A percentile compares a stretch with the other conserved stretches of the same genome.
phyloP scores from a whole-genome alignment of 495 filamentous ascomycete species.

The Lasiosphaeria miniovina region DNA sequence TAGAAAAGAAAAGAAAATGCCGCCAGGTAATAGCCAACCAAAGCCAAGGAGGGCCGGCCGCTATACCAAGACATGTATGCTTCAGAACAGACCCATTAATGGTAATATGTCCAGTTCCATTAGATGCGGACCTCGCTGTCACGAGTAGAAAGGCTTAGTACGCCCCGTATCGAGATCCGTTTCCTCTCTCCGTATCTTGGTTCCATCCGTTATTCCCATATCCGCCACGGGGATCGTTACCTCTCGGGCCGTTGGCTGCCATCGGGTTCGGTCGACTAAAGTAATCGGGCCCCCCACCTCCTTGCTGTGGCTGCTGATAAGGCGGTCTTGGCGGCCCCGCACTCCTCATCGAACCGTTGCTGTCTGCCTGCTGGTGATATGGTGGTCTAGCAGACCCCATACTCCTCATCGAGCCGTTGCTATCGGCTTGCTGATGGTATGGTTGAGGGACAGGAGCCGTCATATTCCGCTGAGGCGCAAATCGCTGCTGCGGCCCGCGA shows the following conservation, averaged over 20 bases:
- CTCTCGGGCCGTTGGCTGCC: slow-evolving; percentile 25
- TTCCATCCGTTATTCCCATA: slow-evolving; percentile 35
- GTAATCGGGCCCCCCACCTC: slow-evolving; percentile 12
- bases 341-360: slow-evolving; percentile 31
- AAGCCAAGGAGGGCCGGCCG: not conserved
- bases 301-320: slow-evolving; percentile 19
- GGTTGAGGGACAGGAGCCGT: slow-evolving; percentile 42
- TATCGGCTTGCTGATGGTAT: slow-evolving; percentile 21
- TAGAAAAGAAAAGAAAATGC: slow-evolving; percentile 5
- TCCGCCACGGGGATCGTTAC: slow-evolving; percentile 12
- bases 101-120: not conserved
- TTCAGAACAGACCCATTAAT: not conserved
- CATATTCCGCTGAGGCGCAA: slow-evolving; percentile 47
- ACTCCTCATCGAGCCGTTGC: slow-evolving; percentile 16
- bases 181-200: slow-evolving; percentile 32
- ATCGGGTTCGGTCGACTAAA: slow-evolving; percentile 14
- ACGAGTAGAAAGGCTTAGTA: not conserved
- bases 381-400: slow-evolving; percentile 6
- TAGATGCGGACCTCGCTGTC: not conserved
- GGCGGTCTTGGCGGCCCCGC: slow-evolving; percentile 10
- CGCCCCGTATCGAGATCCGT: slow-evolving; percentile 18
- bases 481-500: slow-evolving; percentile 27
- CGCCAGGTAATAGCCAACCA: not conserved
- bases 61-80: too few species aligned
- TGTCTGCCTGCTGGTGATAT: slow-evolving; percentile 23